These are phyloP conservation scores for Phaffomyces antillensis DNA, from an alignment of 805 yeast genomes.

Conservation along the genomic window DNA sequence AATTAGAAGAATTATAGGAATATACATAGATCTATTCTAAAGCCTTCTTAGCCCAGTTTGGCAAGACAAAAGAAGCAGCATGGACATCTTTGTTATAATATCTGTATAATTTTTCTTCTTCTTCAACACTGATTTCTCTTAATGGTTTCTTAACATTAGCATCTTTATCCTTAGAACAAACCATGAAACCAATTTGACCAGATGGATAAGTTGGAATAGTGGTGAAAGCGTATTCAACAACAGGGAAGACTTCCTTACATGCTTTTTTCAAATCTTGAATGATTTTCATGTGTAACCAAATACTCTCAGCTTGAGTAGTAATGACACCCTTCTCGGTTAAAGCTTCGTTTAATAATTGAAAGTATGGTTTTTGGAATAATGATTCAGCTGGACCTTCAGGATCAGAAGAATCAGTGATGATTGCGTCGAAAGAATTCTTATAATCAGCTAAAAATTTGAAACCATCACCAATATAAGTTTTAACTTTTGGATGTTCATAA, in stretches of 20 bases:
- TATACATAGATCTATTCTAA: conserved; percentile 22
- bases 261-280: conserved; percentile 76
- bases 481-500: conserved; percentile 81
- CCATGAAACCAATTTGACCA: conserved; percentile 98
- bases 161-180: conserved; percentile 69
- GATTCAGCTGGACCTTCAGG: conserved; percentile 98
- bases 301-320: conserved; percentile 89
- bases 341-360: conserved; percentile 77
- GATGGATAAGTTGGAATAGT: conserved; percentile 96
- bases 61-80: conserved; percentile 83
- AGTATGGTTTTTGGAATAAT: conserved; percentile 88
- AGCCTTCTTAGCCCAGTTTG: conserved; percentile 75
- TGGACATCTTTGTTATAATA: conserved; percentile 85
- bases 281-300: conserved; percentile 86
- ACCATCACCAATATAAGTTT: conserved; percentile 93
- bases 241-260: conserved; percentile 82
- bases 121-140: conserved; percentile 54
- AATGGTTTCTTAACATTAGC: conserved; percentile 63
- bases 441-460: conserved; percentile 85
- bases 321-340: conserved; percentile 89
- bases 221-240: conserved; percentile 84
- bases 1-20: no score
- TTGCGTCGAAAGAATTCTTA: conserved; percentile 85
- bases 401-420: conserved; percentile 94
- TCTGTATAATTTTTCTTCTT: conserved; percentile 58